A percentile compares a stretch with the other conserved stretches of the same genome.
These are phyloP conservation scores for Anthostomella pinea DNA, from an alignment of 2,329 filamentous ascomycete species.

Conservation along the genomic window DNA sequence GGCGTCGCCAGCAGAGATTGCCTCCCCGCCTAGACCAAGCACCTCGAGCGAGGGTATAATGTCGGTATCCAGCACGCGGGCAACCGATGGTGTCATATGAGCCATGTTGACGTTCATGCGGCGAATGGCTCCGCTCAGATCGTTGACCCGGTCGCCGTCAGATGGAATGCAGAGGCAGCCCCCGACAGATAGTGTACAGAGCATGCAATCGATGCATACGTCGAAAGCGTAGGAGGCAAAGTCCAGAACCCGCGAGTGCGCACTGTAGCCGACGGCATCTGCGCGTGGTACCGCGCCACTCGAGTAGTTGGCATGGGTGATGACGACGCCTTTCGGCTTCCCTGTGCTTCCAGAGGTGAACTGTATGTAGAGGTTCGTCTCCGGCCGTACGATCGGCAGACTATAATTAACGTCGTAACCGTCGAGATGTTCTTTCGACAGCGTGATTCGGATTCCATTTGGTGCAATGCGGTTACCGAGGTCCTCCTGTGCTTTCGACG, in stretches of 20 bases:
- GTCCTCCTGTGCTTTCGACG: slow-evolving; percentile 37
- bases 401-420: slow-evolving; percentile 16
- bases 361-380: slow-evolving; percentile 51
- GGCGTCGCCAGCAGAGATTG: slow-evolving; percentile 50
- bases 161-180: slow-evolving; percentile 54
- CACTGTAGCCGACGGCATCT: slow-evolving; percentile 40
- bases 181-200: slow-evolving; percentile 49
- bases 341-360: slow-evolving; percentile 66
- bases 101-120: slow-evolving; percentile 46
- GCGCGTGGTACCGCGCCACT: slow-evolving; percentile 44
- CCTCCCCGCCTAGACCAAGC: slow-evolving; percentile 49
- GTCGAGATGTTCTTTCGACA: slow-evolving; percentile 29
- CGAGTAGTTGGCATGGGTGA: slow-evolving; percentile 46
- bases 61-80: slow-evolving; percentile 44
- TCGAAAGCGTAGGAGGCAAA: slow-evolving; percentile 55
- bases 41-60: slow-evolving; percentile 46
- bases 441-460: slow-evolving; percentile 30
- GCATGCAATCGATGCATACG: slow-evolving; percentile 53
- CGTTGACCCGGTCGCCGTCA: slow-evolving; percentile 51
- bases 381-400: slow-evolving; percentile 36
- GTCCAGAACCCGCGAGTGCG: slow-evolving; percentile 43
- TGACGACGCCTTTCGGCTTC: slow-evolving; percentile 60
- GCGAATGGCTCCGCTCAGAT: slow-evolving; percentile 45
- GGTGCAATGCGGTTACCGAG: slow-evolving; percentile 38
- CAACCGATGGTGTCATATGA: slow-evolving; percentile 50